Conservation (phyloP, 2,329 filamentous ascomycete species). For the Aspergillus clavatus region DNA sequence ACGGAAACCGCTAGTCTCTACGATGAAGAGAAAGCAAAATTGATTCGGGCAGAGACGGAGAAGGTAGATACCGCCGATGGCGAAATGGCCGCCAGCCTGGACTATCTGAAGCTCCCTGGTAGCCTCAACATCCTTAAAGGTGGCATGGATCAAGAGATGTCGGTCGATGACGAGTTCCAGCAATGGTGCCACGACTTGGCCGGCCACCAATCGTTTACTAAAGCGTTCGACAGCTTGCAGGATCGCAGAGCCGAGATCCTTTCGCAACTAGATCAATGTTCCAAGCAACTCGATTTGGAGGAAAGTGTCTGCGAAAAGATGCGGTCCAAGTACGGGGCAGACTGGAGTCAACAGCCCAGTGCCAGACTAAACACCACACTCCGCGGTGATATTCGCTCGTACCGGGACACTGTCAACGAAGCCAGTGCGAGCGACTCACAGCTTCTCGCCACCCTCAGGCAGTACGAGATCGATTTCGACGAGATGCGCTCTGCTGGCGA, state of each 20-base stretch:
- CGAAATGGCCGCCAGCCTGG: conserved; percentile 91
- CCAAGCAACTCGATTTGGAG: conserved; percentile 90
- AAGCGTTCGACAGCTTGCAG: conserved; percentile 73
- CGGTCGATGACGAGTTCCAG: conserved; percentile 84
- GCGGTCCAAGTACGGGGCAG: conserved; percentile 90
- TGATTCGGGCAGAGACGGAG: conserved; percentile 89
- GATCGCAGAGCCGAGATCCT: conserved; percentile 72
- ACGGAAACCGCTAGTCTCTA: conserved; percentile 96
- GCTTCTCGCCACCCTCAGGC: conserved; percentile 74
- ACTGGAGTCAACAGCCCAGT: conserved; percentile 97
- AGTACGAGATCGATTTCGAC: conserved; percentile 84
- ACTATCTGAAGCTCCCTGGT: conserved; percentile 85
- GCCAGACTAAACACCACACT: conserved; percentile 82
- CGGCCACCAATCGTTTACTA: conserved; percentile 71
- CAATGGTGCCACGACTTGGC: conserved; percentile 92
- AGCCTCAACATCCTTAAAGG: conserved; percentile 89
- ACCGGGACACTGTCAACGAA: conserved; percentile 83
- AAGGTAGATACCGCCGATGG: conserved; percentile 87
- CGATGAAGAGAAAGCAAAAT: conserved; percentile 96
- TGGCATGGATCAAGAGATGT: conserved; percentile 81
- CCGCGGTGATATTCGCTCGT: conserved; percentile 79
- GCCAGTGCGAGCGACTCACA: conserved; percentile 81
- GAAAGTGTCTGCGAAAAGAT: conserved; percentile 99
- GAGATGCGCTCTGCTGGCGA: conserved; percentile 91
- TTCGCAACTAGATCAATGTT: conserved; percentile 68